Conservation (phyloP, 257 asterid genomes). For the Fraxinus cuspidata region DNA sequence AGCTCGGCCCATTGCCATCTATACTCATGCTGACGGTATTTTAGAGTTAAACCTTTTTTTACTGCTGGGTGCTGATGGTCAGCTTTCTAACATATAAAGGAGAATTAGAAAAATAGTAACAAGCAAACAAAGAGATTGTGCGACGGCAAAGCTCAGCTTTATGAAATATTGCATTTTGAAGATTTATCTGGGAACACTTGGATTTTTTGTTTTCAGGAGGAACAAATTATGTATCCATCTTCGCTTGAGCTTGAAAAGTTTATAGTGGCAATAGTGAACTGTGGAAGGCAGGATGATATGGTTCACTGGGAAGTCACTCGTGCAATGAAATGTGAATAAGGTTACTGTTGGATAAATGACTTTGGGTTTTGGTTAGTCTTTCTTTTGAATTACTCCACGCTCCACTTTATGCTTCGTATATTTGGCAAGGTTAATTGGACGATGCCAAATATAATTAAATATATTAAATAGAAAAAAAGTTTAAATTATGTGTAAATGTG, state of each 20-base stretch:
- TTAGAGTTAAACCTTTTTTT: background rate
- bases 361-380: too few relatives aligned
- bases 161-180: background rate
- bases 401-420: too few relatives aligned
- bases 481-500: too few relatives aligned
- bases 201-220: conserved; percentile 55
- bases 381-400: too few relatives aligned
- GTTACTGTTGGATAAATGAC: background rate
- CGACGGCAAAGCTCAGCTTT: background rate
- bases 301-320: conserved; percentile 79
- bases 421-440: too few relatives aligned
- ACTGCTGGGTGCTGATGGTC: background rate
- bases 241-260: conserved; percentile 75
- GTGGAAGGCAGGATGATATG: conserved; percentile 39
- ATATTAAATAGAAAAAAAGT: too few relatives aligned
- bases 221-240: conserved; percentile 81
- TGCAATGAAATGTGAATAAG: conserved; percentile 54
- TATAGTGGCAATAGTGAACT: conserved; percentile 57
- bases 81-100: background rate
- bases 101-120: background rate
- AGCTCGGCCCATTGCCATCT: too few relatives aligned
- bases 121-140: background rate
- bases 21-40: background rate
- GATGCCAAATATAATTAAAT: too few relatives aligned
- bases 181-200: background rate